Percentiles rank a stretch among this genome's conserved stretches.
Conservation (phyloP, 306 rosid genomes). For the Datisca glomerata region DNA sequence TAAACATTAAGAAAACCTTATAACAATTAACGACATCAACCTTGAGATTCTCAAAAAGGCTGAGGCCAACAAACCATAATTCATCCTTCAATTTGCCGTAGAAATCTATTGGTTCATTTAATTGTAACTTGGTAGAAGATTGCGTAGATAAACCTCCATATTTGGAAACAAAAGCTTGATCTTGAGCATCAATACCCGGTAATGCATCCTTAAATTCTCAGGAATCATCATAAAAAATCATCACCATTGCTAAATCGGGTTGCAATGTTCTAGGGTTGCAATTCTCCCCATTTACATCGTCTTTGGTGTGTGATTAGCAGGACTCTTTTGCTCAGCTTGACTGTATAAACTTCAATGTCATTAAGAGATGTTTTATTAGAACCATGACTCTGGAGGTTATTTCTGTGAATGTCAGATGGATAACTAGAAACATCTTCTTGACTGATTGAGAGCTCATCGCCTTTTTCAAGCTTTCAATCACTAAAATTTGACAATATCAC, state of each 20-base stretch:
- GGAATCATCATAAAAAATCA: slow-evolving; percentile 51
- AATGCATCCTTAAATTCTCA: slow-evolving; percentile 73
- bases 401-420: slow-evolving; percentile 21
- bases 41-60: slow-evolving; percentile 54
- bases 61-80: slow-evolving; percentile 27
- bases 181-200: slow-evolving; percentile 16
- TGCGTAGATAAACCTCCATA: slow-evolving; percentile 20
- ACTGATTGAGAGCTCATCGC: slow-evolving; percentile 22
- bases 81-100: slow-evolving; percentile 58
- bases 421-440: slow-evolving; percentile 31
- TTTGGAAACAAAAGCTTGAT: slow-evolving; percentile 23
- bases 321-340: slow-evolving; percentile 44
- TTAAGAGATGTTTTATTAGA: slow-evolving; percentile 48
- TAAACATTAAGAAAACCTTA: slow-evolving; percentile 6
- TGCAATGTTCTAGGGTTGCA: slow-evolving; percentile 17
- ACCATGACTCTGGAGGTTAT: slow-evolving; percentile 18
- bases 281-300: slow-evolving; percentile 22
- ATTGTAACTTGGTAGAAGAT: slow-evolving; percentile 24
- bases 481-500: slow-evolving; percentile 75
- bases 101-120: slow-evolving; percentile 40
- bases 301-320: slow-evolving; percentile 28
- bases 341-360: slow-evolving; percentile 62
- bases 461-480: slow-evolving; percentile 39
- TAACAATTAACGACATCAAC: no score
- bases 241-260: slow-evolving; percentile 26